phyloP scores from a whole-genome alignment of 1,284 basidiomycete genomes.

The Agroathelia rolfsii region DNA sequence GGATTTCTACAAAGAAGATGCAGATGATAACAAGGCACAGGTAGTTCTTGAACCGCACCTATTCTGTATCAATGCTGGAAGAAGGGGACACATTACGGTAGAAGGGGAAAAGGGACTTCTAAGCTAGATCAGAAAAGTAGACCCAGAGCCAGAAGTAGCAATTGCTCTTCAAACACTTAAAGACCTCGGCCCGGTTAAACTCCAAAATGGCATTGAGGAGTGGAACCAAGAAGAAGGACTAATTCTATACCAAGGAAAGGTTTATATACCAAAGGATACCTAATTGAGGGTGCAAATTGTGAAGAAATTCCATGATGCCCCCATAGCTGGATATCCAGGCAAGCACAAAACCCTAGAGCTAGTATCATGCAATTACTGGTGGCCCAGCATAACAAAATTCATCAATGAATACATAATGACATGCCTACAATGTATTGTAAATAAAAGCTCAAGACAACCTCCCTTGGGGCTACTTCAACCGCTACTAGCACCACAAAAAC shows the following conservation, averaged over 20 bases:
- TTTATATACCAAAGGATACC: slow-evolving; percentile 15
- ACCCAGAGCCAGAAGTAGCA: too few species aligned
- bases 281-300: slow-evolving; percentile 16
- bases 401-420: slow-evolving; percentile 27
- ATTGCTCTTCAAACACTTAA: too few species aligned
- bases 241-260: slow-evolving; percentile 7
- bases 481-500: too few species aligned
- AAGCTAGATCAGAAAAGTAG: too few species aligned
- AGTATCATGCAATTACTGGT: slow-evolving; percentile 29
- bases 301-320: slow-evolving; percentile 20
- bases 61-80: too few species aligned
- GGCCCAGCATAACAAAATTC: slow-evolving; percentile 26
- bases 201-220: too few species aligned
- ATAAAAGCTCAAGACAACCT: too few species aligned
- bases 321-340: slow-evolving; percentile 30
- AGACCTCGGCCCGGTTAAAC: too few species aligned
- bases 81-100: too few species aligned
- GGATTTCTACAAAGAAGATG: slow-evolving; percentile 21
- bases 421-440: too few species aligned
- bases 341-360: slow-evolving; percentile 25
- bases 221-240: slow-evolving; percentile 11
- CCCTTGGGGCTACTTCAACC: too few species aligned
- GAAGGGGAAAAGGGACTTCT: too few species aligned
- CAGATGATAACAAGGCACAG: slow-evolving; percentile 21
- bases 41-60: slow-evolving; percentile 18